Base-by-base conservation (phyloP, 164 flowering plant genomes). In the Chloranthus sessilifolius region DNA sequence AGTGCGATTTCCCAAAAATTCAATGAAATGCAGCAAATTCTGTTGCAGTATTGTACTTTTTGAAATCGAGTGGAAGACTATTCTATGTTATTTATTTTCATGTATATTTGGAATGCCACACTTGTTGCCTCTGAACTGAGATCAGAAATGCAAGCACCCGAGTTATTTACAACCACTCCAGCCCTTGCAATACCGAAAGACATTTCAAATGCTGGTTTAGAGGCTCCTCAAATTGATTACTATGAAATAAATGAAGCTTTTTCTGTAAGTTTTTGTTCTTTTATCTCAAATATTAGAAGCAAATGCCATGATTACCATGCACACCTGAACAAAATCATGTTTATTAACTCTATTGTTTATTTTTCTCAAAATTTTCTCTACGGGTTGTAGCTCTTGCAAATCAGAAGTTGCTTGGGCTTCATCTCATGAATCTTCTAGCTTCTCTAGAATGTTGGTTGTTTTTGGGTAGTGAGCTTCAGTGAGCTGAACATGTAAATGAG, bases 201-300 rank as follows among this genome's bases (percentile, higher is more conserved):
- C 35, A 79, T 92, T 54, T 69, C 88, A 67, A 78, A 73, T 70
- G 83, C 95, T 69, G 88, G 95, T 44, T 58, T 94, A 67, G 73
- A 82, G 28, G 77, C 86, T 65, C 80, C 95, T 68, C 82, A 83
- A 61, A 66, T 89, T 65, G 97, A 87, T 67, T 89, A 67, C 60
- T 94, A 84, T 45, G 99, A 94, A 65, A 89, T 94, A 55, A 94
- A 94, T 66, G 97, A 94, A 74, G 99, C 99, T 8, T 94, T 94
- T 63, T 63, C 99, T 27, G 99, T 94, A 68, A 74, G 90, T 10
- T 28, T 47, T 41, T 38, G n/a, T 39, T 14, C 41, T 55, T 47
- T 24, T 17, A n/a, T 34, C n/a, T n/a, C n/a, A n/a, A n/a, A n/a
- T 45, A 26, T 41, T 22, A 28, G 28, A 33, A 29, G 10, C 14